phyloP scores from a whole-genome alignment of 2,329 filamentous ascomycete species.

The Fusarium ramigenum region DNA sequence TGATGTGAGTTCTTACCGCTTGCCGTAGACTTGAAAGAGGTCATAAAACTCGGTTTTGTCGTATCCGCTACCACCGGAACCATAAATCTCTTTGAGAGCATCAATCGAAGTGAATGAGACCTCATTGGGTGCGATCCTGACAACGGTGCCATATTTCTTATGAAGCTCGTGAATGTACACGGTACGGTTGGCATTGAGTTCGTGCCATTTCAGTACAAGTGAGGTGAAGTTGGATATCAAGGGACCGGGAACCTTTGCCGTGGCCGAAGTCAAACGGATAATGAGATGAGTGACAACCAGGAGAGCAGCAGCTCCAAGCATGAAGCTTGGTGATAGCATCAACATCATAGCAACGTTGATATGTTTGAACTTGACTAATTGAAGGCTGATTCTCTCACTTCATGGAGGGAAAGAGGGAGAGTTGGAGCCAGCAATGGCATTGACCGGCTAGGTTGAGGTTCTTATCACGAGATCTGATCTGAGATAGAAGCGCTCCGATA shows the following conservation, averaged over 20 bases:
- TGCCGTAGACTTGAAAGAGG: constrained; percentile 66
- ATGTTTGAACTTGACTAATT: not conserved
- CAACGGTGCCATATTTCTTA: constrained; percentile 62
- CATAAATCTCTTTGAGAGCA: constrained; percentile 71
- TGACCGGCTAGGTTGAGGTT: constrained; percentile 1
- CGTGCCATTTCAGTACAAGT: constrained; percentile 63
- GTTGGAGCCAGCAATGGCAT: not conserved
- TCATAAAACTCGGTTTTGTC: constrained; percentile 73
- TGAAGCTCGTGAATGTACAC: constrained; percentile 66
- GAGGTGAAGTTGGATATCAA: constrained; percentile 59
- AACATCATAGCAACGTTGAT: constrained; percentile 31
- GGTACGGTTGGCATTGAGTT: constrained; percentile 63
- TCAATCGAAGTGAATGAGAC: constrained; percentile 65
- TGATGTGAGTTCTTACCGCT: constrained; percentile 53
- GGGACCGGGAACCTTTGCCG: constrained; percentile 59
- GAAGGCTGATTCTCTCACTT: not conserved
- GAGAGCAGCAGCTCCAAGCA: constrained; percentile 34
- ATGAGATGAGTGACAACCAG: constrained; percentile 42
- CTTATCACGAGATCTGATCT: constrained; percentile 31
- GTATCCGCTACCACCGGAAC: constrained; percentile 68
- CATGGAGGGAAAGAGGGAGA: not conserved
- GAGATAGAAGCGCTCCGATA: constrained; percentile 14
- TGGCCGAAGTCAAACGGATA: constrained; percentile 46
- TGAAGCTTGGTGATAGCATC: constrained; percentile 43
- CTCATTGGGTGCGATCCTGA: constrained; percentile 67